A percentile compares a stretch with the other conserved stretches of the same genome.
Evolutionary conservation across 352 stramenopile genomes (phyloP).

Genomic region (Pythium apleroticum): DNA sequence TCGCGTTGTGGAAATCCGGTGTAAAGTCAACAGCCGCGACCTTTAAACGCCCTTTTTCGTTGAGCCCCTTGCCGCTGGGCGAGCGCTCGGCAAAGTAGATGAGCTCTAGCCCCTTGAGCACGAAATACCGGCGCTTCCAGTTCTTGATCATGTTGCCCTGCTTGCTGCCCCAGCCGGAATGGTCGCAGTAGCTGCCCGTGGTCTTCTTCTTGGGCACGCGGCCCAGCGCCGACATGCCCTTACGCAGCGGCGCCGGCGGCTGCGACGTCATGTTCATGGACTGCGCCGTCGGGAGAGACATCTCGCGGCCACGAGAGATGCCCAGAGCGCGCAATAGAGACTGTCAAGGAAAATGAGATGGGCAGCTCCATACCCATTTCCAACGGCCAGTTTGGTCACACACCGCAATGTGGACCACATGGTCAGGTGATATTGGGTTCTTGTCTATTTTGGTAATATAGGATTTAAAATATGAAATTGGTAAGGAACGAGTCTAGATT

Average conservation of each 20-base stretch:
- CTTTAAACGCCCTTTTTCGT: conserved; percentile 73
- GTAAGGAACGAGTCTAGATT: not conserved
- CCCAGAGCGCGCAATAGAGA: not conserved
- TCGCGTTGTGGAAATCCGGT: conserved; percentile 57
- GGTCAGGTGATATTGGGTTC: not conserved
- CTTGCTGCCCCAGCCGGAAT: conserved; percentile 79
- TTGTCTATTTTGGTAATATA: not conserved
- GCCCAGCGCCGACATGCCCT: conserved; percentile 16
- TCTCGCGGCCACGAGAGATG: not conserved
- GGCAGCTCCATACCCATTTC: not conserved
- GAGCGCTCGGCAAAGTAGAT: conserved; percentile 77
- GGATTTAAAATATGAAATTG: not conserved
- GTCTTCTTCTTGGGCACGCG: conserved; percentile 18
- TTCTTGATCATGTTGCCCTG: conserved; percentile 79
- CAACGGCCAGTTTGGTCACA: not conserved
- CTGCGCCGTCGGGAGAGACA: not conserved
- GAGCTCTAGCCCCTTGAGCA: conserved; percentile 72
- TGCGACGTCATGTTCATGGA: not conserved
- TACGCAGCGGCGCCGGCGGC: conserved; percentile 12
- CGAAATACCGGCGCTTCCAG: conserved; percentile 86
- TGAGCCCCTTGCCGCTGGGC: conserved; percentile 66
- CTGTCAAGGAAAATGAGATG: not conserved
- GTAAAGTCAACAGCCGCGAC: conserved; percentile 65
- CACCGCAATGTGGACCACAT: not conserved
- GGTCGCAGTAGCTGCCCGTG: conserved; percentile 57